Conservation (phyloP, 352 stramenopile genomes). For the Elongisporangium prolatum region DNA sequence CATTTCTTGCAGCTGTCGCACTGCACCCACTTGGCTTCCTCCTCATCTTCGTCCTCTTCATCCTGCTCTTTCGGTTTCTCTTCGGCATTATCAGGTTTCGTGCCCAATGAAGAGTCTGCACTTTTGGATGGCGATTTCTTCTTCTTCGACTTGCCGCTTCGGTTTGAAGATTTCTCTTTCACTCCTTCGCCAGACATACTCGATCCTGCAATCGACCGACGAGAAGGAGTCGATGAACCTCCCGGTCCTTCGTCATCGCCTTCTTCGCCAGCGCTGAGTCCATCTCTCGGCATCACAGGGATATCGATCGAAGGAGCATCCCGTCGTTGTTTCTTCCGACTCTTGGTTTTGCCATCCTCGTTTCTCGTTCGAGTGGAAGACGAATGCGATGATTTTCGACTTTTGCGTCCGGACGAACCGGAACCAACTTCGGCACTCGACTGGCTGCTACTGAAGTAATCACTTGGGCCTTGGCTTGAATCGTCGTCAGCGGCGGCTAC, state of each 20-base stretch:
- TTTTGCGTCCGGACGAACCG: background rate
- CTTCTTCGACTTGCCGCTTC: slow-evolving; percentile 48
- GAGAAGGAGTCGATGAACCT: slow-evolving; percentile 18
- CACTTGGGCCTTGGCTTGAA: slow-evolving; percentile 9
- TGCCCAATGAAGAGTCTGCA: slow-evolving; percentile 2
- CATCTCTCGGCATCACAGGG: slow-evolving; percentile 13
- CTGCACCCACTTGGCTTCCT: slow-evolving; percentile 92
- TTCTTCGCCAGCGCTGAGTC: slow-evolving; percentile 39
- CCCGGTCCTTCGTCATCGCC: slow-evolving; percentile 36
- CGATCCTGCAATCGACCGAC: slow-evolving; percentile 8
- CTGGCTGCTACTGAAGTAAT: slow-evolving; percentile 8
- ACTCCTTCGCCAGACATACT: slow-evolving; percentile 5
- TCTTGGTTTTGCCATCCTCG: background rate
- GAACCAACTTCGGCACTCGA: slow-evolving; percentile 12
- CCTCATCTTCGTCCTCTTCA: slow-evolving; percentile 24
- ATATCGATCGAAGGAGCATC: background rate
- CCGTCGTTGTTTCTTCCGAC: background rate
- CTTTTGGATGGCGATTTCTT: slow-evolving; percentile 44
- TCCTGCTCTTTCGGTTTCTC: slow-evolving; percentile 17
- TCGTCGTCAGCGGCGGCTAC: slow-evolving; percentile 14
- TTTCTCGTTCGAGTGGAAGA: background rate
- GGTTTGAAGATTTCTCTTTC: slow-evolving; percentile 2
- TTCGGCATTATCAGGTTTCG: slow-evolving; percentile 11
- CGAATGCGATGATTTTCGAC: slow-evolving; percentile 3
- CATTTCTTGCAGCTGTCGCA: slow-evolving; percentile 96